Conservation (phyloP, 805 yeast genomes). For the Hanseniaspora lindneri region DNA sequence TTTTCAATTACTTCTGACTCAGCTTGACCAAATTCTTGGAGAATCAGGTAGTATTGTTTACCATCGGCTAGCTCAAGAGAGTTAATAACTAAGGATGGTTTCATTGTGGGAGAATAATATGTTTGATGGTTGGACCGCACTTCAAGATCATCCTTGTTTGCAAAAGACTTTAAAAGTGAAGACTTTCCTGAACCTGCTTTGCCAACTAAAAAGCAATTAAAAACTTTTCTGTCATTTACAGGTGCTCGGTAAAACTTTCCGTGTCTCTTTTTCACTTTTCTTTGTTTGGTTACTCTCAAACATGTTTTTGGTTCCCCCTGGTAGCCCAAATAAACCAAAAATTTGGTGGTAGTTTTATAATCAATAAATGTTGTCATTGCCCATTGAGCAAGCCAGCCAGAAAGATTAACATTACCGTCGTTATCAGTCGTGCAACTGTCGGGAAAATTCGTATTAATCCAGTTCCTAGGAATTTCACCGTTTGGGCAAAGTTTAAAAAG, state of each 20-base stretch:
- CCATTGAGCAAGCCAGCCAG: constrained; percentile 99
- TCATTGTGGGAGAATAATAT: constrained; percentile 64
- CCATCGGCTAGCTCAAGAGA: constrained; percentile 91
- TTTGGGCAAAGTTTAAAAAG: constrained; percentile 76
- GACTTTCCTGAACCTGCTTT: constrained; percentile 80
- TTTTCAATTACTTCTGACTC: constrained; percentile 75
- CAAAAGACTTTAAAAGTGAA: constrained; percentile 67
- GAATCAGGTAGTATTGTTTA: constrained; percentile 79
- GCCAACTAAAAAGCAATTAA: constrained; percentile 81
- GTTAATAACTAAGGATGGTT: constrained; percentile 73
- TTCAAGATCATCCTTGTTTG: constrained; percentile 44
- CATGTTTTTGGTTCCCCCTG: constrained; percentile 46
- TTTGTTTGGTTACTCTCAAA: constrained; percentile 67
- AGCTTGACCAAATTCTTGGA: constrained; percentile 81
- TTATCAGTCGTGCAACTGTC: constrained; percentile 79
- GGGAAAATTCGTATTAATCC: constrained; percentile 83
- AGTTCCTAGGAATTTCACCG: constrained; percentile 64
- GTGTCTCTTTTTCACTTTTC: constrained; percentile 54
- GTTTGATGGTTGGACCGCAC: constrained; percentile 16
- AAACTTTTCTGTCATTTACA: constrained; percentile 75
- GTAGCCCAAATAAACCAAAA: constrained; percentile 81
- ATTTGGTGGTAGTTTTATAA: constrained; percentile 71
- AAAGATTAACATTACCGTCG: constrained; percentile 77
- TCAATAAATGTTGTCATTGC: constrained; percentile 87
- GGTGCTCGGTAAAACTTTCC: constrained; percentile 57